A percentile compares a stretch with the other conserved stretches of the same genome.
These are phyloP conservation scores for Cytospora leucostoma DNA, from an alignment of 2,329 filamentous ascomycete genomes.

Conservation along the genomic window DNA sequence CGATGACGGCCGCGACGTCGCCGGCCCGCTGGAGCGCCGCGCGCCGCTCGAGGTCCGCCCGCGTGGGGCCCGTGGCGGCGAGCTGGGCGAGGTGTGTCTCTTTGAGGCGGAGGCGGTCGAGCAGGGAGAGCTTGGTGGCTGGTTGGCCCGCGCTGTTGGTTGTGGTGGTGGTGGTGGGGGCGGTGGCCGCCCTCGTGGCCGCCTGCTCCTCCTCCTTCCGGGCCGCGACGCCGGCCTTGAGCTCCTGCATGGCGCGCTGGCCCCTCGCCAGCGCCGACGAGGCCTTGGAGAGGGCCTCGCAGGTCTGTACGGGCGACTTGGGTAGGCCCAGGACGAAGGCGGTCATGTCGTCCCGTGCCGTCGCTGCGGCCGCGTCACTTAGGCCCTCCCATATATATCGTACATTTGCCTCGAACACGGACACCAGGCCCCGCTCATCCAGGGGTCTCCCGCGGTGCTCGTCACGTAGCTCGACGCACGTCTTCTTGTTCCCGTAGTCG, in stretches of 20 bases:
- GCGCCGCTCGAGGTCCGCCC: constrained; percentile 59
- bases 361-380: constrained; percentile 31
- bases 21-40: constrained; percentile 67
- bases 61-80: constrained; percentile 47
- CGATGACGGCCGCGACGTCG: constrained; percentile 69
- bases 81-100: constrained; percentile 54
- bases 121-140: constrained; percentile 60
- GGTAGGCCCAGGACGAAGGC: constrained; percentile 60
- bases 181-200: constrained; percentile 33
- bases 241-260: constrained; percentile 66
- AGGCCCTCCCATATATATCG: constrained; percentile 45
- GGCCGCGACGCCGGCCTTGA: constrained; percentile 62
- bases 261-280: constrained; percentile 65
- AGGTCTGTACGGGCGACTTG: constrained; percentile 53
- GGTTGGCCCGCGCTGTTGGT: constrained; percentile 45
- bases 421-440: constrained; percentile 55
- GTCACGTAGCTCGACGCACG: constrained; percentile 60
- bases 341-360: constrained; percentile 34
- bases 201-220: constrained; percentile 51
- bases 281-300: constrained; percentile 53
- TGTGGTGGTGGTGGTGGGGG: constrained; percentile 33
- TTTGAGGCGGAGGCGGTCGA: constrained; percentile 76
- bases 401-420: constrained; percentile 56
- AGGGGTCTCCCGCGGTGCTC: constrained; percentile 42
- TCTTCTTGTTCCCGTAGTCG: constrained; percentile 55